Evolutionary conservation across 2,329 filamentous ascomycete species (phyloP).

Genomic region (Fusarium haematococcum): DNA sequence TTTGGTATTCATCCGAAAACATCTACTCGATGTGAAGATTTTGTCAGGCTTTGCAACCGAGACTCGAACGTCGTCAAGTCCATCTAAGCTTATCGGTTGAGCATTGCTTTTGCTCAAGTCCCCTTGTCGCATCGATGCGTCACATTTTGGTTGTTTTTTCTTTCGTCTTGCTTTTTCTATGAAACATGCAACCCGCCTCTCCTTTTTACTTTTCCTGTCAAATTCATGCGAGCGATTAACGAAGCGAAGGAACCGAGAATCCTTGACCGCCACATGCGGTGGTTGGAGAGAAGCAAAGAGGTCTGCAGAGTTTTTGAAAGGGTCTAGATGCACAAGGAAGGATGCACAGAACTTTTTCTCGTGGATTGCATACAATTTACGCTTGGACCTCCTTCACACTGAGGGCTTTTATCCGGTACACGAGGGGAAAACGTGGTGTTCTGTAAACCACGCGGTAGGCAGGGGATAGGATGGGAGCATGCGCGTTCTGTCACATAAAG

Average conservation of each 20-base stretch:
- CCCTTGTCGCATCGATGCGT: neutral
- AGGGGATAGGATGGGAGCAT: neutral
- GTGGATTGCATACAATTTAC: neutral
- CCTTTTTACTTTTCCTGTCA: neutral
- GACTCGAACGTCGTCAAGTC: neutral
- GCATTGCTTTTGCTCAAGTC: neutral
- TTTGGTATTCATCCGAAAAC: neutral
- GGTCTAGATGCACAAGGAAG: neutral
- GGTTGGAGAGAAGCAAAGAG: neutral
- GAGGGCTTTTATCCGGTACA: neutral
- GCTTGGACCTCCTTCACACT: neutral
- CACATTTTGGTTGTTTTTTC: neutral
- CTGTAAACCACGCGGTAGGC: conserved; percentile 4
- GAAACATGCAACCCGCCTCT: neutral
- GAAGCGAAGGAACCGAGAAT: neutral
- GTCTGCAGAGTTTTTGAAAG: neutral
- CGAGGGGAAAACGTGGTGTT: conserved; percentile 3
- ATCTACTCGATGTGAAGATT: neutral
- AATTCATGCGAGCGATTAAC: neutral
- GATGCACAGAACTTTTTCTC: neutral
- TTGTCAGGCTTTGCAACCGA: neutral
- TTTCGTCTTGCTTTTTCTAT: neutral
- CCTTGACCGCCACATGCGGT: conserved; percentile 1
- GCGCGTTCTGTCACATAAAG: conserved; percentile 1
- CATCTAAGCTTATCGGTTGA: neutral